Percentiles rank a stretch among this genome's conserved stretches.
Conservation (phyloP, 2,329 filamentous ascomycete genomes). For the Colletotrichum tropicale region DNA sequence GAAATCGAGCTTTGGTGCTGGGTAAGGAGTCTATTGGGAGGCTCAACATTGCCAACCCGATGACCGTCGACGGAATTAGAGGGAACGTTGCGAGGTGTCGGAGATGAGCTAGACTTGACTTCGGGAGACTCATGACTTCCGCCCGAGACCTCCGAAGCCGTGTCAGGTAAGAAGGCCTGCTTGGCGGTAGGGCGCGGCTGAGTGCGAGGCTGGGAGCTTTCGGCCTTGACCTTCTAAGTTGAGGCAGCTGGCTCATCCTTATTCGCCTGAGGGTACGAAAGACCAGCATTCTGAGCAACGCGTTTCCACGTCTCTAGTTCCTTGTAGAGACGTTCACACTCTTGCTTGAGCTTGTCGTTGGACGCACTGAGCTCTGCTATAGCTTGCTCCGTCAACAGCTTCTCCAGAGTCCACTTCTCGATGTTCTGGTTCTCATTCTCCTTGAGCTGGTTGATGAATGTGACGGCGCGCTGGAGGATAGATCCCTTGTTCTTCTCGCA, state of each 20-base stretch:
- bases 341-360: slow-evolving; percentile 84
- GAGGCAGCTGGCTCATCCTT: slow-evolving; percentile 20
- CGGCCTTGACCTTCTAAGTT: slow-evolving; percentile 14
- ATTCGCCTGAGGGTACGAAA: slow-evolving; percentile 43
- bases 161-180: background rate
- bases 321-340: slow-evolving; percentile 78
- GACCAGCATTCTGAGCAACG: slow-evolving; percentile 64
- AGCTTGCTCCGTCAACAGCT: slow-evolving; percentile 86
- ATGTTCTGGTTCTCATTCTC: slow-evolving; percentile 94
- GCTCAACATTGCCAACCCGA: background rate
- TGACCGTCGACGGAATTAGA: background rate
- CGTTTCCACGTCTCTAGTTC: slow-evolving; percentile 83
- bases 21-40: background rate
- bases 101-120: background rate
- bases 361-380: slow-evolving; percentile 86
- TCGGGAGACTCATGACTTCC: background rate
- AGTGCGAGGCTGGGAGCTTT: background rate
- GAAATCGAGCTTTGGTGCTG: background rate
- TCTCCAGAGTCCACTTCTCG: slow-evolving; percentile 92
- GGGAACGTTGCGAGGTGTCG: background rate
- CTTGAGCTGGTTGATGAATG: slow-evolving; percentile 93
- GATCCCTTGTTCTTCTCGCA: slow-evolving; percentile 99
- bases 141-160: background rate
- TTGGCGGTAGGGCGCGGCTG: background rate
- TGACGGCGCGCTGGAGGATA: slow-evolving; percentile 89